Percentiles rank a stretch among this genome's conserved stretches.
Conservation (phyloP, 139 green algal genomes). For the Haematococcus lacustris region DNA sequence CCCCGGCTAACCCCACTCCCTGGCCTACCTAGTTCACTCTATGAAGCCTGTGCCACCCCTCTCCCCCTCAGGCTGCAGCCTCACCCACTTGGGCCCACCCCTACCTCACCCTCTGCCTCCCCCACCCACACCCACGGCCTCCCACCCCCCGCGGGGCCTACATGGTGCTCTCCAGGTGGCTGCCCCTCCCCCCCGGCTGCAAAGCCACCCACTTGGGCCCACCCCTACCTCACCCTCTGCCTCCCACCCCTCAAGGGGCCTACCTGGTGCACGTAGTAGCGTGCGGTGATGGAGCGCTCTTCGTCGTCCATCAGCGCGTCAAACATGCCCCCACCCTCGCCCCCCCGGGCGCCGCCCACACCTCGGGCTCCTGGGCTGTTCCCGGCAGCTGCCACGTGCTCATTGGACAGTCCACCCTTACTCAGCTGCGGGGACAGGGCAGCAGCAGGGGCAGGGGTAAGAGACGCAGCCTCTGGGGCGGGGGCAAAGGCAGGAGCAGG, state of each 20-base stretch:
- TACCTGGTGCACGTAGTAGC: neutral
- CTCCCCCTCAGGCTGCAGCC: too few relatives aligned
- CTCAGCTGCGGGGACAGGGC: neutral
- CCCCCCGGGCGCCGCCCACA: too few relatives aligned
- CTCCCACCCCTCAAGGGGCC: neutral
- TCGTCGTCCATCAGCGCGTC: neutral
- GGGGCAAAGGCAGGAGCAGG: too few relatives aligned
- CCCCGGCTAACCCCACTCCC: too few relatives aligned
- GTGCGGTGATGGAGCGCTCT: neutral
- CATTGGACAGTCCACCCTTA: neutral
- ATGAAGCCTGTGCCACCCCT: too few relatives aligned
- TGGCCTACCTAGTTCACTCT: too few relatives aligned
- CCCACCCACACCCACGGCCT: neutral
- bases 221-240: neutral
- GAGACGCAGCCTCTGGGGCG: too few relatives aligned
- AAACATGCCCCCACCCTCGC: neutral
- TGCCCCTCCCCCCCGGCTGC: neutral
- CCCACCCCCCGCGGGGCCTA: neutral
- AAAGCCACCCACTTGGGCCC: too few relatives aligned
- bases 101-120: neutral
- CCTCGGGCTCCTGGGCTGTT: too few relatives aligned
- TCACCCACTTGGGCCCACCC: too few relatives aligned
- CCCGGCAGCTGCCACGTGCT: neutral
- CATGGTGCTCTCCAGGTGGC: neutral
- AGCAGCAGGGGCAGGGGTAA: too few relatives aligned